Percentiles rank a stretch among this genome's conserved stretches.
Evolutionary conservation across 768 basidiomycete genomes (phyloP).

Genomic region (Russula lepida): DNA sequence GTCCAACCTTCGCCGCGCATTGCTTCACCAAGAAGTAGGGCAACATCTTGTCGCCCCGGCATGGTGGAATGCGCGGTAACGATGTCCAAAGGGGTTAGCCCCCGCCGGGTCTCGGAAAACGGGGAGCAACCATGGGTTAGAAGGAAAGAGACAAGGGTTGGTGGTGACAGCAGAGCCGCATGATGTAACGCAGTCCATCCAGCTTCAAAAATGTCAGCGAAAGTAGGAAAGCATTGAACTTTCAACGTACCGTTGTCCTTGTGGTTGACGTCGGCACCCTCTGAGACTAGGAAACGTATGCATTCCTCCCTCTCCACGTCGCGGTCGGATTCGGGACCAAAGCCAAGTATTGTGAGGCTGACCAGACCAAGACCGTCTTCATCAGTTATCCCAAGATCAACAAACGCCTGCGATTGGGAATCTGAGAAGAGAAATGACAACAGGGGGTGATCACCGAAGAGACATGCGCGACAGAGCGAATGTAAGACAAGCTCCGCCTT

Average conservation of each 20-base stretch:
- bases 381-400: constrained; percentile 66
- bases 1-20: constrained; percentile 83
- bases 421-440: constrained; percentile 67
- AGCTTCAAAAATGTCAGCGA: constrained; percentile 35
- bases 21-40: constrained; percentile 78
- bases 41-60: constrained; percentile 78
- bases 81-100: constrained; percentile 82
- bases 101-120: constrained; percentile 64
- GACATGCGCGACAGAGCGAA: constrained; percentile 64
- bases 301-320: constrained; percentile 90
- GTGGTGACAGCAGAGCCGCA: constrained; percentile 80
- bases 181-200: constrained; percentile 96
- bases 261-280: constrained; percentile 57
- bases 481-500: constrained; percentile 65
- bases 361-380: constrained; percentile 82
- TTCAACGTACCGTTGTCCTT: constrained; percentile 54
- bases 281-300: constrained; percentile 67
- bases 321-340: constrained; percentile 71
- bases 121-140: constrained; percentile 90
- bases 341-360: constrained; percentile 71
- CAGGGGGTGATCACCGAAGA: constrained; percentile 67
- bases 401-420: constrained; percentile 50
- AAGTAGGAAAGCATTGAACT: neutral
- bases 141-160: constrained; percentile 84
- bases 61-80: constrained; percentile 76